Conservation (phyloP, 1,139 yeast genomes). For the Blastobotrys elegans region DNA sequence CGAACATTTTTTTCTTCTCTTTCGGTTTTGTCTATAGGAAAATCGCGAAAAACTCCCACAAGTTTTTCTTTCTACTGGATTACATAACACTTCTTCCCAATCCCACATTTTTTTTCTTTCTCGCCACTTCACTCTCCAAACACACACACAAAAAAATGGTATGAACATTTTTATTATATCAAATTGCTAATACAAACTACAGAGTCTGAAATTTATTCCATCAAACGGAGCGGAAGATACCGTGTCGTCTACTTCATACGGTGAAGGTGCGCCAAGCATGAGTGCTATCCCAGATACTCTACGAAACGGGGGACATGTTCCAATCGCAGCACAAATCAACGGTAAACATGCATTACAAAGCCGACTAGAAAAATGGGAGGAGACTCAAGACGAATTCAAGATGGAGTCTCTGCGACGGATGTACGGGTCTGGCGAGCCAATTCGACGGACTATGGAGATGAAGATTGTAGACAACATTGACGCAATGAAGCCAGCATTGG, state of each 20-base stretch:
- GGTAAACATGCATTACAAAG: slow-evolving; percentile 84
- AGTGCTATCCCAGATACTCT: slow-evolving; percentile 29
- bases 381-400: slow-evolving; percentile 62
- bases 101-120: not conserved
- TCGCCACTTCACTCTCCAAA: not conserved
- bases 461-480: slow-evolving; percentile 48
- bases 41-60: too few relatives aligned
- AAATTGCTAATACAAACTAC: too few relatives aligned
- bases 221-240: slow-evolving; percentile 16
- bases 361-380: slow-evolving; percentile 75
- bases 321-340: slow-evolving; percentile 61
- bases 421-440: slow-evolving; percentile 92
- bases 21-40: too few relatives aligned
- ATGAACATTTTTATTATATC: too few relatives aligned
- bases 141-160: not conserved
- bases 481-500: slow-evolving; percentile 56
- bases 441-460: slow-evolving; percentile 84
- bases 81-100: too few relatives aligned
- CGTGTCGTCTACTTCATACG: slow-evolving; percentile 24
- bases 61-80: too few relatives aligned
- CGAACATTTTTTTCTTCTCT: not conserved
- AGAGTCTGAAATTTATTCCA: slow-evolving; percentile 27
- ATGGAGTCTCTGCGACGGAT: slow-evolving; percentile 76
- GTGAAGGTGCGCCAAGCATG: slow-evolving; percentile 29
- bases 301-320: slow-evolving; percentile 24